Evolutionary conservation across 1,284 basidiomycete genomes (phyloP).

Genomic region (Papiliotrema fonsecae): DNA sequence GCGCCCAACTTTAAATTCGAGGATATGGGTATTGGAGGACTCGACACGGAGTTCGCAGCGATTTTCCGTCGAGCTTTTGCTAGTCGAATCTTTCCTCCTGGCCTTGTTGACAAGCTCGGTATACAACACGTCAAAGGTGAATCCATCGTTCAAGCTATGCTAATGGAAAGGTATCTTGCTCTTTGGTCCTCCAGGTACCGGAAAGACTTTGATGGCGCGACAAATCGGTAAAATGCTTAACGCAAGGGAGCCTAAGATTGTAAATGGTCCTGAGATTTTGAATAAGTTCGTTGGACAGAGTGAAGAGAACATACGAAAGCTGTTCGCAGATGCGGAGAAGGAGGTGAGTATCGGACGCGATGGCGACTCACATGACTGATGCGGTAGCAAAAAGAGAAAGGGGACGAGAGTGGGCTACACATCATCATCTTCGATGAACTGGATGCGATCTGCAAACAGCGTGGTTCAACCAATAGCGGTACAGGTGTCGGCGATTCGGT

Average conservation of each 20-base stretch:
- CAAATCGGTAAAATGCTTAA: slow-evolving; percentile 99
- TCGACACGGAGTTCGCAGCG: slow-evolving; percentile 90
- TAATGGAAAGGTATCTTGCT: slow-evolving; percentile 71
- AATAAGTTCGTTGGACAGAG: slow-evolving; percentile 97
- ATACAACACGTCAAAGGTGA: slow-evolving; percentile 97
- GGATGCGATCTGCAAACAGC: slow-evolving; percentile 98
- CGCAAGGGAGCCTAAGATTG: slow-evolving; percentile 95
- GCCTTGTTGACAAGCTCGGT: slow-evolving; percentile 93
- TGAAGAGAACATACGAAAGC: slow-evolving; percentile 98
- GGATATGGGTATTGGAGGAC: slow-evolving; percentile 99
- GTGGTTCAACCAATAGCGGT: slow-evolving; percentile 78
- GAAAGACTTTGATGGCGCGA: slow-evolving; percentile 95
- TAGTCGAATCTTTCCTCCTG: slow-evolving; percentile 94
- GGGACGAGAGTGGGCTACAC: slow-evolving; percentile 95
- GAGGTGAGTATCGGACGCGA: too few species aligned
- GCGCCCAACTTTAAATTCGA: slow-evolving; percentile 99
- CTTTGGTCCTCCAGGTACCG: slow-evolving; percentile 94
- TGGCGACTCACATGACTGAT: too few species aligned
- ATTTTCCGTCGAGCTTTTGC: slow-evolving; percentile 99
- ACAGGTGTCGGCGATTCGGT: slow-evolving; percentile 98
- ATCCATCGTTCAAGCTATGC: too few species aligned
- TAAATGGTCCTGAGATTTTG: slow-evolving; percentile 90
- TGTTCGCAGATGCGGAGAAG: slow-evolving; percentile 96
- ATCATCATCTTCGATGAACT: slow-evolving; percentile 99
- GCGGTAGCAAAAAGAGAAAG: slow-evolving; percentile 94